These are phyloP conservation scores for Bromus sterilis DNA, from an alignment of 176 grass and related monocot species.

Conservation along the genomic window DNA sequence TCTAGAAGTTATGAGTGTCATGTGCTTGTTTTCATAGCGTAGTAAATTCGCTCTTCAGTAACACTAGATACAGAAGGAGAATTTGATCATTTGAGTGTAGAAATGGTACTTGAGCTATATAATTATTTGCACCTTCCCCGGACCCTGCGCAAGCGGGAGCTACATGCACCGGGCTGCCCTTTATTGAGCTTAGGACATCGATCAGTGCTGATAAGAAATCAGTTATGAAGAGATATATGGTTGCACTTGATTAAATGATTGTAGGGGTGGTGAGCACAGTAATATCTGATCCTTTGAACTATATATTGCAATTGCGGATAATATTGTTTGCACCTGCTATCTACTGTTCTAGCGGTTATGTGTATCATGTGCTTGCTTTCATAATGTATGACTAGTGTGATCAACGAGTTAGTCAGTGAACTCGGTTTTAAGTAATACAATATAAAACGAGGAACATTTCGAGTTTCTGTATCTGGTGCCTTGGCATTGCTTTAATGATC, in stretches of 20 bases:
- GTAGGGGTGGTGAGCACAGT: background rate
- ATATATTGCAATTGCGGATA: background rate
- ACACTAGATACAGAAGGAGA: no score
- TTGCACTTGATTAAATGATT: background rate
- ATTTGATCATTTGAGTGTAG: no score
- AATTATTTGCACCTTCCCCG: background rate
- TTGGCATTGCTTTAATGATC: background rate
- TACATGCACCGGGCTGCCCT: no score
- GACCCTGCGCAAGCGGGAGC: no score
- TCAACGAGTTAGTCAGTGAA: background rate
- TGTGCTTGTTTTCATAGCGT: background rate
- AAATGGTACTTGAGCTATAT: conserved; percentile 1
- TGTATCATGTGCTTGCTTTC: background rate
- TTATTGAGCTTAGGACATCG: background rate
- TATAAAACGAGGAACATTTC: background rate
- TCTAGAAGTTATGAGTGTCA: background rate
- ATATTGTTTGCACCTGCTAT: background rate
- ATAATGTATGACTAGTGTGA: background rate
- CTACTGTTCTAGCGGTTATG: background rate
- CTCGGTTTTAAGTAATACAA: background rate
- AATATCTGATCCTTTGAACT: background rate
- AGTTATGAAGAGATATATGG: background rate
- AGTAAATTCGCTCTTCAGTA: no score
- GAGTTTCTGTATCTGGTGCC: background rate
- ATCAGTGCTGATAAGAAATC: background rate